Evolutionary conservation across 176 grass and related monocot genomes (phyloP).

Genomic region (Otatea glauca): DNA sequence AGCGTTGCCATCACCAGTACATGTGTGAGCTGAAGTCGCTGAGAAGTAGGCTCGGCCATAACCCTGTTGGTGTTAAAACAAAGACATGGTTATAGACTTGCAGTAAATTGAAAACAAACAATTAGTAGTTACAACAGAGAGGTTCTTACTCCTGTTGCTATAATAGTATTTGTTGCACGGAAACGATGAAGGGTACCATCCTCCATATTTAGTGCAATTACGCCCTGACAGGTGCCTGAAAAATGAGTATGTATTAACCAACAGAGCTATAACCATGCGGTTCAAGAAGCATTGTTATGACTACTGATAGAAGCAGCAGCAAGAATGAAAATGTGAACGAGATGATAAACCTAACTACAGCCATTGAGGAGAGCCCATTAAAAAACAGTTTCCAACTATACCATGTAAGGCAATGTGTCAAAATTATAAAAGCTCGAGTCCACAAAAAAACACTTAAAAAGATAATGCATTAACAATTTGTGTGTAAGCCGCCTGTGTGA

Average conservation of each 20-base stretch:
- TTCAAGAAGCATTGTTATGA: background rate
- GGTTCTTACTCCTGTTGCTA: slow-evolving; percentile 70
- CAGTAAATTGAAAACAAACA: slow-evolving; percentile 13
- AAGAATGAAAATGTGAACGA: background rate
- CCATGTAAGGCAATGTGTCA: background rate
- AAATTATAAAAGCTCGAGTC: background rate
- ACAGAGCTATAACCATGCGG: slow-evolving; percentile 1
- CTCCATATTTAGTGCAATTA: slow-evolving; percentile 87
- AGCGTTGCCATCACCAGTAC: slow-evolving; percentile 99
- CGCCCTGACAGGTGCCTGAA: slow-evolving; percentile 68
- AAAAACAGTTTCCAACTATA: background rate
- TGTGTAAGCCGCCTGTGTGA: background rate
- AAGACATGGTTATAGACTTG: slow-evolving; percentile 17
- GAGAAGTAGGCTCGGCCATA: slow-evolving; percentile 96
- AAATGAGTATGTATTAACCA: slow-evolving; percentile 36
- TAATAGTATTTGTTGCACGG: slow-evolving; percentile 66
- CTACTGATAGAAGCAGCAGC: background rate
- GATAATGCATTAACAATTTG: background rate
- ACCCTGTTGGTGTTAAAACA: slow-evolving; percentile 52
- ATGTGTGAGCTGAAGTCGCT: slow-evolving; percentile 98
- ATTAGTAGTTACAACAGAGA: slow-evolving; percentile 8
- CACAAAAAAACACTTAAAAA: background rate
- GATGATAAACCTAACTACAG: slow-evolving; percentile 20
- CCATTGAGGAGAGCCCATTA: background rate
- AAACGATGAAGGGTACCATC: slow-evolving; percentile 82